Evolutionary conservation across 2,329 filamentous ascomycete genomes (phyloP).

Genomic region (Aspergillus sp.): DNA sequence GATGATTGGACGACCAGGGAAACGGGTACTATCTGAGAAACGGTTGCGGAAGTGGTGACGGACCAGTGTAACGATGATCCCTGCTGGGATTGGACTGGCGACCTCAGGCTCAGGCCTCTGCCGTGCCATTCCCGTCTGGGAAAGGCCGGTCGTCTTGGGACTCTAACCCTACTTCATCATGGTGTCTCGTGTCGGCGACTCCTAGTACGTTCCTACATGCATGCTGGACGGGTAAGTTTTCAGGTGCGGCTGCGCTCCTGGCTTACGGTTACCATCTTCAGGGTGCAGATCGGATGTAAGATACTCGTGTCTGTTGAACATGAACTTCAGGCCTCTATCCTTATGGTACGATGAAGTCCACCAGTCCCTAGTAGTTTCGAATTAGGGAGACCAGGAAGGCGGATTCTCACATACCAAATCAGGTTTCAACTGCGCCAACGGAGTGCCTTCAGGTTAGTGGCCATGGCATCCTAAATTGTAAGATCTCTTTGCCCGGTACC

Average conservation of each 20-base stretch:
- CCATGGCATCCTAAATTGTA: too few relatives aligned
- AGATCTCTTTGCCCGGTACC: not conserved
- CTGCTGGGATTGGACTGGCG: not conserved
- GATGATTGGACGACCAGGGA: not conserved
- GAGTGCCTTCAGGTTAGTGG: too few relatives aligned
- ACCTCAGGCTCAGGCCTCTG: not conserved
- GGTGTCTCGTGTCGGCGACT: not conserved
- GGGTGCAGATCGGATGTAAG: not conserved
- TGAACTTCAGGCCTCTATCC: not conserved
- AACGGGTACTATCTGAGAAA: not conserved
- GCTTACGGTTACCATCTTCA: not conserved
- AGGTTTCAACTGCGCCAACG: not conserved
- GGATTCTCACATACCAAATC: not conserved
- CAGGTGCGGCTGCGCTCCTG: not conserved
- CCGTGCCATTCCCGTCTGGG: not conserved
- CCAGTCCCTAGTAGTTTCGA: not conserved
- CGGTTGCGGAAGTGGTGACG: not conserved
- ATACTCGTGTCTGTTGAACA: not conserved
- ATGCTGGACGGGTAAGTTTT: not conserved
- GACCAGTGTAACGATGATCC: not conserved
- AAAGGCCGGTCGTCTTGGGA: not conserved
- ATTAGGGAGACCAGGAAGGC: not conserved
- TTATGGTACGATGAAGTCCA: not conserved
- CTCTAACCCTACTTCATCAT: not conserved
- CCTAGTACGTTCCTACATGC: not conserved